Conservation (phyloP, 1,284 basidiomycete genomes). For the Moniliella sp. region DNA sequence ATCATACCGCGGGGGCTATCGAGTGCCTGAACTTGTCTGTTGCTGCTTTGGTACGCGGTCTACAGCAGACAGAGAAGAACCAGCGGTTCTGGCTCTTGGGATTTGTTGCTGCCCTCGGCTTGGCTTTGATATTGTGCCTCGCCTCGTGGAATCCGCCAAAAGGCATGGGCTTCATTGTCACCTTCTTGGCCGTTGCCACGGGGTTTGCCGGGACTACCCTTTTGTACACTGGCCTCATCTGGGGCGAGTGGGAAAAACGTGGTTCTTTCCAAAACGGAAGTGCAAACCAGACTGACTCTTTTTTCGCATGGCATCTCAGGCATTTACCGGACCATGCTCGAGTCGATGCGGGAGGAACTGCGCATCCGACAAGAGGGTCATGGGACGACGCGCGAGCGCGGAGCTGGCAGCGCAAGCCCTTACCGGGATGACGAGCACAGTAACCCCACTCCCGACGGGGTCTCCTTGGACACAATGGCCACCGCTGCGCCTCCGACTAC, state of each 20-base stretch:
- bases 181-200: constrained; percentile 9
- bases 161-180: constrained; percentile 3
- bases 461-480: no score
- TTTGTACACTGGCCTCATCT: constrained; percentile 21
- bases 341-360: neutral
- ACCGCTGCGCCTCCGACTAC: no score
- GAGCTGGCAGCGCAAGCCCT: no score
- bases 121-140: neutral
- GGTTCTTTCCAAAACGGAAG: constrained; percentile 3
- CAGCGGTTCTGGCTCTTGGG: neutral
- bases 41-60: neutral
- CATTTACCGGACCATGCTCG: neutral
- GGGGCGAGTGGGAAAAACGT: constrained; percentile 31
- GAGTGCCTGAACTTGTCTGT: constrained; percentile 1
- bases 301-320: neutral
- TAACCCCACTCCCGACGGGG: no score
- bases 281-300: neutral
- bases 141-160: neutral
- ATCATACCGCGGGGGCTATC: neutral
- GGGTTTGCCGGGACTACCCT: constrained; percentile 24
- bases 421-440: no score
- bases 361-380: no score
- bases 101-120: neutral
- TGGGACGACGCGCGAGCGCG: no score
- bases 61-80: neutral